Conservation (phyloP, 148 eudicot genomes). For the Arctostaphylos glauca region DNA sequence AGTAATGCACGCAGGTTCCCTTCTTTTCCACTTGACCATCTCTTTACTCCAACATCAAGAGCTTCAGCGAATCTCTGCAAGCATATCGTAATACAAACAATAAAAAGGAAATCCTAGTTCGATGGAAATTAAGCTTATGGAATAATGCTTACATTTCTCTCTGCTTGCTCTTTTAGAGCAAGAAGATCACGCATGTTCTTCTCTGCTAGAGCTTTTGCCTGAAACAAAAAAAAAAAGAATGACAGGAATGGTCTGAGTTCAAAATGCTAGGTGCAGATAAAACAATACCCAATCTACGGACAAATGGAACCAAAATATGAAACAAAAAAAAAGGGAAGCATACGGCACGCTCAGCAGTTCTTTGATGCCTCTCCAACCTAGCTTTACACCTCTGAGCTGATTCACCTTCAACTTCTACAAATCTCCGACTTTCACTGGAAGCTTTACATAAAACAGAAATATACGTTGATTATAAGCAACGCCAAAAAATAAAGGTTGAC, state of each 20-base stretch:
- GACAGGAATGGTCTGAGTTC: constrained; percentile 11
- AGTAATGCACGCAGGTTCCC: constrained; percentile 95
- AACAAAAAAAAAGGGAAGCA: constrained; percentile 22
- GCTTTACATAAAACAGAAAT: neutral
- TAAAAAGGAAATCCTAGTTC: constrained; percentile 10
- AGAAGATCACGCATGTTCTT: constrained; percentile 87
- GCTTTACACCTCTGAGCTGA: constrained; percentile 91
- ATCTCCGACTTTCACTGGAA: constrained; percentile 23
- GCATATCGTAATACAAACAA: constrained; percentile 12
- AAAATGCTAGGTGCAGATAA: neutral
- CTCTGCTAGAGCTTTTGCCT: constrained; percentile 96
- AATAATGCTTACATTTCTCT: constrained; percentile 63
- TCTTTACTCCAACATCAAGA: constrained; percentile 88
- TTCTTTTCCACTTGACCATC: constrained; percentile 98
- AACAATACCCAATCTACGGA: neutral
- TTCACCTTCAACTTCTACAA: constrained; percentile 65
- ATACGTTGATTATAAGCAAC: neutral
- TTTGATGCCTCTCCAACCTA: constrained; percentile 90
- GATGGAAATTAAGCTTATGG: constrained; percentile 1
- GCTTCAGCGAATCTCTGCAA: constrained; percentile 87
- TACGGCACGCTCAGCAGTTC: constrained; percentile 97
- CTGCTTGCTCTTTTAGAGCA: constrained; percentile 85
- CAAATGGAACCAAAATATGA: constrained; percentile 6
- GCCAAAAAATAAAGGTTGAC: neutral
- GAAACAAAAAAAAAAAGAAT: constrained; percentile 34